A percentile compares a stretch with the other conserved stretches of the same genome.
Conservation (phyloP, 176 grass and related monocot species). For the Elymus sibiricus region DNA sequence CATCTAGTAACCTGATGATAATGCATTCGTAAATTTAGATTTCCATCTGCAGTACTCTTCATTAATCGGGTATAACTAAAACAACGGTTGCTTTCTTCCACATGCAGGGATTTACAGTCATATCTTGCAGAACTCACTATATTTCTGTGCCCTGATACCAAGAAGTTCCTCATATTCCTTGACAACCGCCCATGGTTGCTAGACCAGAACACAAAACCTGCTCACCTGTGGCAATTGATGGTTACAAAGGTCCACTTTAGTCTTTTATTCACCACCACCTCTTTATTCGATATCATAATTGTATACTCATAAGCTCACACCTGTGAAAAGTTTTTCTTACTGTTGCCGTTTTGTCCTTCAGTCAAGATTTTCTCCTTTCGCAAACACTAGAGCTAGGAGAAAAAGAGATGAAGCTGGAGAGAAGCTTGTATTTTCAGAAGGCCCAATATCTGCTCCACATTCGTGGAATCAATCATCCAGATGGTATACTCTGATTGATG, state of each 20-base stretch:
- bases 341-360: constrained; percentile 36
- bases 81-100: constrained; percentile 2
- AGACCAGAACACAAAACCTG: constrained; percentile 69
- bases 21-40: constrained; percentile 12
- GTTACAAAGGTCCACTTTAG: constrained; percentile 71
- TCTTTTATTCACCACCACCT: not conserved
- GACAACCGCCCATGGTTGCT: constrained; percentile 87
- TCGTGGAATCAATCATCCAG: constrained; percentile 44
- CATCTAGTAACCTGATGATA: not conserved
- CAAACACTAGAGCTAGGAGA: constrained; percentile 66
- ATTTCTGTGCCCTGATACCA: constrained; percentile 59
- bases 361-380: constrained; percentile 89
- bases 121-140: constrained; percentile 85
- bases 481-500: constrained; percentile 90
- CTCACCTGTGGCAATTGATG: constrained; percentile 95
- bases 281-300: not conserved
- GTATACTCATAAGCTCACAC: not conserved
- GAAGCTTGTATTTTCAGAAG: constrained; percentile 49
- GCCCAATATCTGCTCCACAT: constrained; percentile 38
- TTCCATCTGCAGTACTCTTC: not conserved
- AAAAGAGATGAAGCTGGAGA: constrained; percentile 57
- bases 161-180: constrained; percentile 85
- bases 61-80: not conserved
- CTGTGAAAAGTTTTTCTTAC: constrained; percentile 7
- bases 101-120: constrained; percentile 93